phyloP scores from a whole-genome alignment of 805 yeast genomes.

The Candida insectorum region DNA sequence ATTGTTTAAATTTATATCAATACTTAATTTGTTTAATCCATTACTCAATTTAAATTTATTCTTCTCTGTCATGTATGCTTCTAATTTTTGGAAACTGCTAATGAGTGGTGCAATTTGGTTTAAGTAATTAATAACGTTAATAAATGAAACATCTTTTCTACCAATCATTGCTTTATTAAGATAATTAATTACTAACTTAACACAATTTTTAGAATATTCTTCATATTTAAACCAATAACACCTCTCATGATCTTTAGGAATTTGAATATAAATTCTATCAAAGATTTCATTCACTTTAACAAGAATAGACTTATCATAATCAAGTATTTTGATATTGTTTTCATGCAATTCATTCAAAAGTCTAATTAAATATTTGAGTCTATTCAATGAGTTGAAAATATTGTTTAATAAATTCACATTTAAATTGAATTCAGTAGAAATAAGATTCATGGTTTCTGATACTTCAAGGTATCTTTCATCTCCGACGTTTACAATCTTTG shows the following conservation, averaged over 20 bases:
- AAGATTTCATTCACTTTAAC: conserved; percentile 25
- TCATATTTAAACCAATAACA: conserved; percentile 9
- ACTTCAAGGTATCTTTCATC: conserved; percentile 26
- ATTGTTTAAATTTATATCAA: conserved; percentile 29
- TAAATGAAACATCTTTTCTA: conserved; percentile 11
- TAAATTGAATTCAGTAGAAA: conserved; percentile 15
- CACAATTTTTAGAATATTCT: conserved; percentile 10
- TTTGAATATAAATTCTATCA: conserved; percentile 14
- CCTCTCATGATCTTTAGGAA: conserved; percentile 16
- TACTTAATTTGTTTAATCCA: conserved; percentile 27
- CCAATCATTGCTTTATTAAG: conserved; percentile 14
- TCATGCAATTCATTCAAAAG: conserved; percentile 31
- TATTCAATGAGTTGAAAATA: conserved; percentile 27
- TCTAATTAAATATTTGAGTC: conserved; percentile 28
- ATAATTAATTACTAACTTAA: conserved; percentile 12
- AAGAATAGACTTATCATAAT: conserved; percentile 24
- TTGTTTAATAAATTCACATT: conserved; percentile 14
- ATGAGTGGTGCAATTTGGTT: conserved; percentile 29
- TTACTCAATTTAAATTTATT: conserved; percentile 18
- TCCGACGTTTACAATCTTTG: conserved; percentile 16
- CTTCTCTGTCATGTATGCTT: conserved; percentile 6
- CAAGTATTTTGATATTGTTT: conserved; percentile 24
- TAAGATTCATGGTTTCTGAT: conserved; percentile 23
- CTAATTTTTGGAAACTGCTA: conserved; percentile 18
- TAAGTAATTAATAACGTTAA: conserved; percentile 33